A percentile compares a stretch with the other conserved stretches of the same genome.
Conservation (phyloP, 129 eudicot genomes). For the Deinandra increscens region DNA sequence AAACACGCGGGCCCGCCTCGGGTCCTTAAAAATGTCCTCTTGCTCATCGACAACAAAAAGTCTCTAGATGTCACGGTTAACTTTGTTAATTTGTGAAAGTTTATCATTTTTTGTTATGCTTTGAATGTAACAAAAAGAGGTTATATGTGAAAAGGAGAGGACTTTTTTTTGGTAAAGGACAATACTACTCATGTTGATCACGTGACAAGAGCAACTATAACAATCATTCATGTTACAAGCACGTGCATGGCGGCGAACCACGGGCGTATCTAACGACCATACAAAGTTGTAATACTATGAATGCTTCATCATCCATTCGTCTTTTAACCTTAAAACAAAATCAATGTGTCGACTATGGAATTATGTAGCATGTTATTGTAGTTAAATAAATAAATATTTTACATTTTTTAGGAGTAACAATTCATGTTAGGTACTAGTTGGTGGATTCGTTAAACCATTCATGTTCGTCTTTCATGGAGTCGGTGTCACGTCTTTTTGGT, state of each 20-base stretch:
- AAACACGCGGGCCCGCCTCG: too few species aligned
- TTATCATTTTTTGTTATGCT: neutral
- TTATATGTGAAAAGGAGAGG: neutral
- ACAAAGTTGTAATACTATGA: conserved; percentile 14
- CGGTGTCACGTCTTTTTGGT: too few species aligned
- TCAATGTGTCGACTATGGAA: too few species aligned
- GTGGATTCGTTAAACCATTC: too few species aligned
- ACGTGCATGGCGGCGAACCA: conserved; percentile 35
- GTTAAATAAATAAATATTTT: too few species aligned
- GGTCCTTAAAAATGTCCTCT: too few species aligned
- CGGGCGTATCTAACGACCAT: conserved; percentile 17
- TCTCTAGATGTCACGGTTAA: too few species aligned
- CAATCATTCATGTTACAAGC: conserved; percentile 18
- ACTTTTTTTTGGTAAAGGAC: too few species aligned
- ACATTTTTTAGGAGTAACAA: neutral
- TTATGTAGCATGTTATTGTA: neutral
- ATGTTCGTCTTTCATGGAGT: too few species aligned
- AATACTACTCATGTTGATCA: conserved; percentile 16
- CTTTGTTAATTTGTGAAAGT: too few species aligned
- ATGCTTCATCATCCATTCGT: neutral
- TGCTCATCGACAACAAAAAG: too few species aligned
- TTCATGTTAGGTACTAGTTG: neutral
- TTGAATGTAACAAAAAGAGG: neutral
- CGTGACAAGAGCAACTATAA: conserved; percentile 23
- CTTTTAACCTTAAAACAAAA: neutral